phyloP scores from a whole-genome alignment of 2,329 filamentous ascomycete genomes.

The Lasiodiplodia gonubiensis region DNA sequence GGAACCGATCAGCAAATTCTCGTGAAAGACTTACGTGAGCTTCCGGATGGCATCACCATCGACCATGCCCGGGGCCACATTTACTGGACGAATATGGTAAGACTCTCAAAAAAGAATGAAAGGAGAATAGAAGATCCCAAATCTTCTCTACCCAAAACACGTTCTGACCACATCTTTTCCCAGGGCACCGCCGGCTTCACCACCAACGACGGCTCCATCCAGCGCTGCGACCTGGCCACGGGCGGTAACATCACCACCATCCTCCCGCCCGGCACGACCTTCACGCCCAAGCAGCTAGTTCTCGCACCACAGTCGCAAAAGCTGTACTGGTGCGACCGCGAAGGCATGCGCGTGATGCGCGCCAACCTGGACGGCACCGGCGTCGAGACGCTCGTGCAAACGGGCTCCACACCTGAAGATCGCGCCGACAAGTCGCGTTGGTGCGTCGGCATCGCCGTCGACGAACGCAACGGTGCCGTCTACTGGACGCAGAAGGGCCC shows the following conservation, averaged over 20 bases:
- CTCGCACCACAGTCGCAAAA: slow-evolving; percentile 38
- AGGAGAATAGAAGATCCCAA: not conserved
- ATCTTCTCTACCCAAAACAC: not conserved
- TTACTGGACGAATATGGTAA: slow-evolving; percentile 40
- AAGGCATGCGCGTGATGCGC: slow-evolving; percentile 48
- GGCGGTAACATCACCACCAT: slow-evolving; percentile 54
- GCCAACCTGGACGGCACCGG: slow-evolving; percentile 44
- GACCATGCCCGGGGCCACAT: slow-evolving; percentile 34
- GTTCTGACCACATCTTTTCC: too few relatives aligned
- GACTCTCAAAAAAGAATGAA: not conserved
- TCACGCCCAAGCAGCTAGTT: slow-evolving; percentile 57
- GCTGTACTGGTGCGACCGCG: slow-evolving; percentile 54
- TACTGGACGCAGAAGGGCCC: slow-evolving; percentile 68
- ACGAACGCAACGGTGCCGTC: slow-evolving; percentile 50
- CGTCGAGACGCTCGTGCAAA: slow-evolving; percentile 49
- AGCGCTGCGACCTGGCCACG: slow-evolving; percentile 53
- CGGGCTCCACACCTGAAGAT: slow-evolving; percentile 37
- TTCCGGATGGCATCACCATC: slow-evolving; percentile 44
- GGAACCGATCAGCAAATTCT: slow-evolving; percentile 28
- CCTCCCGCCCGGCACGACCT: slow-evolving; percentile 50
- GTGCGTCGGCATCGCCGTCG: slow-evolving; percentile 64
- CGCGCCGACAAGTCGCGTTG: slow-evolving; percentile 48
- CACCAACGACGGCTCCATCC: slow-evolving; percentile 51
- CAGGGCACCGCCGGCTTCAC: slow-evolving; percentile 29
- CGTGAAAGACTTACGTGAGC: slow-evolving; percentile 26